Evolutionary conservation across 441 rosid species (phyloP), one percentile per base, ranked within the genome.

Genomic region (Lepidium campestre): DNA sequence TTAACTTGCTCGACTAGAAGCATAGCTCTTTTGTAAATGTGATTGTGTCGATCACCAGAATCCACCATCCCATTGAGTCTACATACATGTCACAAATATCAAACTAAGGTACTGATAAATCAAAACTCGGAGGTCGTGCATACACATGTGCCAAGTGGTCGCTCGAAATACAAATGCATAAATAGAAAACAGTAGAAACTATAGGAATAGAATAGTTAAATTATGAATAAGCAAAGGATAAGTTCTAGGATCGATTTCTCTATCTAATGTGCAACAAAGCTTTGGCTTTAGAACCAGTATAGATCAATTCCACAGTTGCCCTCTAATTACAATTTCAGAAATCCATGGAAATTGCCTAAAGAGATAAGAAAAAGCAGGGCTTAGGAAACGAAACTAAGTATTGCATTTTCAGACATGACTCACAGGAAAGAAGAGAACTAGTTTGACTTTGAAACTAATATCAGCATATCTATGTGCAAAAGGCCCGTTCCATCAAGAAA

Each of bases 21-120:
- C 91, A 91, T 86, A 45, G 94, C 91, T 80, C 97, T 90, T 67
- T 89, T 82, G 79, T 84, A 89, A 35, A 94, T 89, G 77, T 89
- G 94, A 70, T 81, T 80, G 77, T 91, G 70, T 13, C 86, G 78
- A 67, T 82, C 73, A 63, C 99, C 99, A 74, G 94, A 94, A 31
- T 88, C 86, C 78, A 85, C 91, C 79, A 91, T 94, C 68, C 97
- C 98, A 72, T 91, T 82, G 57, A 94, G 88, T 72, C 99, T 94
- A 61, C 48, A 74, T 48, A 57, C 47, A 62, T 62, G 34, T 62
- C 44, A 62, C 41, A 74, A 32, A 31, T 20, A 8, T 45, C 6
- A 41, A 72, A 48, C 3, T 9, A 41, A 50, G 46, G 42, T 47
- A 41, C 50, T 50, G 29, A 57, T n/a, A 65, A 45, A 67, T 35